Percentiles rank a stretch among this genome's conserved stretches.
Evolutionary conservation across 2,329 filamentous ascomycete genomes (phyloP).

Genomic region (Sordariomycetes sp.): DNA sequence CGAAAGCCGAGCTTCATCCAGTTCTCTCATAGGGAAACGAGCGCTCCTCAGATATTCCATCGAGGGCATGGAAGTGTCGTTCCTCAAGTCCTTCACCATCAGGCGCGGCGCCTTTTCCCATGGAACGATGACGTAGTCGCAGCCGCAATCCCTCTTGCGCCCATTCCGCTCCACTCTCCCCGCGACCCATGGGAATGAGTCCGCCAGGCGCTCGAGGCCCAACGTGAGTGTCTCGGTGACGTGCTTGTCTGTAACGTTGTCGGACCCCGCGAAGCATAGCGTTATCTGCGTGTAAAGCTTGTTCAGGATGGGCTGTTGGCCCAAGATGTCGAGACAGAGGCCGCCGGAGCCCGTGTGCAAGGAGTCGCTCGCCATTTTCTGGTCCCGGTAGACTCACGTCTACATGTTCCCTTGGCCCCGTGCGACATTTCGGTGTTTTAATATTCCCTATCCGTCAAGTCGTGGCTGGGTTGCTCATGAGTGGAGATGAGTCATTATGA

Average conservation of each 20-base stretch:
- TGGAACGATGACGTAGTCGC: background rate
- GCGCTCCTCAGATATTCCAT: conserved; percentile 19
- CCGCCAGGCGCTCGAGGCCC: conserved; percentile 20
- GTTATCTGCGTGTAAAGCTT: conserved; percentile 27
- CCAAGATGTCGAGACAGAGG: background rate
- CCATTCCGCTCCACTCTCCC: conserved; percentile 18
- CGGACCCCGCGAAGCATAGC: conserved; percentile 17
- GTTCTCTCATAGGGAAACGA: conserved; percentile 26
- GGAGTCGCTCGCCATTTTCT: background rate
- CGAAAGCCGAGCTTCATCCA: conserved; percentile 26
- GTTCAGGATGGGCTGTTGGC: conserved; percentile 1
- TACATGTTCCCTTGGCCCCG: background rate
- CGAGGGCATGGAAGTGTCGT: conserved; percentile 15
- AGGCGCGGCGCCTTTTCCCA: conserved; percentile 13
- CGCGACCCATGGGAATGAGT: conserved; percentile 28
- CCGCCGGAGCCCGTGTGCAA: background rate
- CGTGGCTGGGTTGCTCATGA: background rate
- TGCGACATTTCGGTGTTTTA: background rate
- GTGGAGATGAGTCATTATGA: background rate
- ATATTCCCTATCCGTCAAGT: background rate
- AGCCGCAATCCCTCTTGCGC: background rate
- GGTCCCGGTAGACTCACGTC: background rate
- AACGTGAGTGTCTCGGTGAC: conserved; percentile 14
- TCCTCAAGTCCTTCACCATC: conserved; percentile 22
- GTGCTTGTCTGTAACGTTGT: conserved; percentile 6